phyloP scores from a whole-genome alignment of 805 yeast genomes.

The Metschnikowia santaceciliae region DNA sequence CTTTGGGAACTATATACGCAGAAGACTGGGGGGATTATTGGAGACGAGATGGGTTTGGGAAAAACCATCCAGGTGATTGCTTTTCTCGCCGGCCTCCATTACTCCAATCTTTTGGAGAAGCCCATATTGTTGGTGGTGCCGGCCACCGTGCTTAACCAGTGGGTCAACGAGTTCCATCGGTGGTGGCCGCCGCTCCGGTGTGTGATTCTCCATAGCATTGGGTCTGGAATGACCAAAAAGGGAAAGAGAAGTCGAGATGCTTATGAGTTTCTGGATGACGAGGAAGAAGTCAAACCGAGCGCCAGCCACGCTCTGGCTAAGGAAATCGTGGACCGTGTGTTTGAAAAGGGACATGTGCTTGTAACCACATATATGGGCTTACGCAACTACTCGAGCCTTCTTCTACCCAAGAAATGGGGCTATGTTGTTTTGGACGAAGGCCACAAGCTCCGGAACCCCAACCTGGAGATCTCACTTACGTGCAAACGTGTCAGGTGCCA shows the following conservation, averaged over 20 bases:
- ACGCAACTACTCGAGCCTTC: conserved; percentile 56
- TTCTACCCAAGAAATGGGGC: conserved; percentile 77
- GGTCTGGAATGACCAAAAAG: conserved; percentile 64
- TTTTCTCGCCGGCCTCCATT: conserved; percentile 85
- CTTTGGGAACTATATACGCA: conserved; percentile 90
- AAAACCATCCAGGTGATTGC: conserved; percentile 92
- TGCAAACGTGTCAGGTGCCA: conserved; percentile 82
- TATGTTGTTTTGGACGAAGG: conserved; percentile 94
- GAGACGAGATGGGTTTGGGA: conserved; percentile 98
- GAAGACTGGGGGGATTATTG: conserved; percentile 89
- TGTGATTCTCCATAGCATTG: conserved; percentile 85
- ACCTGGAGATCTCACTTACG: conserved; percentile 77
- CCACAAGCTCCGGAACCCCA: conserved; percentile 93
- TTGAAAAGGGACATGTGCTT: conserved; percentile 71
- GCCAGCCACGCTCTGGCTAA: conserved; percentile 37
- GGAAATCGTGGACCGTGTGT: conserved; percentile 53
- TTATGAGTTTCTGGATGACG: background rate
- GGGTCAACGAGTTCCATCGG: conserved; percentile 93
- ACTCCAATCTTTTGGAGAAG: conserved; percentile 65
- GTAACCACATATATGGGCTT: conserved; percentile 92
- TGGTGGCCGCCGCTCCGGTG: conserved; percentile 98
- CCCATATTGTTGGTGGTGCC: conserved; percentile 92
- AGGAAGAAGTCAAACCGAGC: conserved; percentile 3
- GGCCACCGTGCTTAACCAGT: conserved; percentile 91
- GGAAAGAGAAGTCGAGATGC: conserved; percentile 38